phyloP scores from a whole-genome alignment of 495 filamentous ascomycete genomes.

The Penicillium odoratum region DNA sequence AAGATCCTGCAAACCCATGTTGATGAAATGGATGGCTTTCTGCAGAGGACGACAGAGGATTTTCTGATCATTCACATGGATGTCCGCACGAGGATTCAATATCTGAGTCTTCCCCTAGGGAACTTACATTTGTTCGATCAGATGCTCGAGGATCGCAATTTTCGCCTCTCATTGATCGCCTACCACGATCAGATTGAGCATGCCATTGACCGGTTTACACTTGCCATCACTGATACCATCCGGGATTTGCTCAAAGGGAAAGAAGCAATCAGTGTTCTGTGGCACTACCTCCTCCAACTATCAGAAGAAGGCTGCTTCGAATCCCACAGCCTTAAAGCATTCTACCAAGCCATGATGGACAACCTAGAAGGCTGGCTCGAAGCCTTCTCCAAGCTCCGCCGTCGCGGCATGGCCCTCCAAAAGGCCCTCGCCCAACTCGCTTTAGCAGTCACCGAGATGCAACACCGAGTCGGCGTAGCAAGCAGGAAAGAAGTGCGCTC shows the following conservation, averaged over 20 bases:
- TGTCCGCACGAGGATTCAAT: slow-evolving; percentile 69
- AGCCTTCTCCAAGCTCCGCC: slow-evolving; percentile 66
- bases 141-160: slow-evolving; percentile 83
- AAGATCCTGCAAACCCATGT: slow-evolving; percentile 90
- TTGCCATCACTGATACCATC: slow-evolving; percentile 70
- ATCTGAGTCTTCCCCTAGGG: slow-evolving; percentile 79
- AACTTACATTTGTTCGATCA: slow-evolving; percentile 82
- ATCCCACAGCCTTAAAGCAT: slow-evolving; percentile 52
- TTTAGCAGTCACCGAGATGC: slow-evolving; percentile 73
- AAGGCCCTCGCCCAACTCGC: slow-evolving; percentile 62
- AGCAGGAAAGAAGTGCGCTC: slow-evolving; percentile 57
- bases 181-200: slow-evolving; percentile 92
- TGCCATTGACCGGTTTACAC: slow-evolving; percentile 74
- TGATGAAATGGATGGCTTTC: slow-evolving; percentile 87
- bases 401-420: slow-evolving; percentile 60
- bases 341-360: slow-evolving; percentile 77
- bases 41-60: slow-evolving; percentile 82
- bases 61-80: slow-evolving; percentile 78
- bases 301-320: slow-evolving; percentile 55
- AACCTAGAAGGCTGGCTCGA: slow-evolving; percentile 86
- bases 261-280: slow-evolving; percentile 72
- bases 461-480: slow-evolving; percentile 69
- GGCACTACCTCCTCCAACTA: slow-evolving; percentile 66
- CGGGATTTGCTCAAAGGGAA: slow-evolving; percentile 78
- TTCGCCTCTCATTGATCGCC: slow-evolving; percentile 74